A percentile compares a stretch with the other conserved stretches of the same genome.
Evolutionary conservation across 148 eudicot species (phyloP).

Genomic region (Vaccinium macrocarpon): DNA sequence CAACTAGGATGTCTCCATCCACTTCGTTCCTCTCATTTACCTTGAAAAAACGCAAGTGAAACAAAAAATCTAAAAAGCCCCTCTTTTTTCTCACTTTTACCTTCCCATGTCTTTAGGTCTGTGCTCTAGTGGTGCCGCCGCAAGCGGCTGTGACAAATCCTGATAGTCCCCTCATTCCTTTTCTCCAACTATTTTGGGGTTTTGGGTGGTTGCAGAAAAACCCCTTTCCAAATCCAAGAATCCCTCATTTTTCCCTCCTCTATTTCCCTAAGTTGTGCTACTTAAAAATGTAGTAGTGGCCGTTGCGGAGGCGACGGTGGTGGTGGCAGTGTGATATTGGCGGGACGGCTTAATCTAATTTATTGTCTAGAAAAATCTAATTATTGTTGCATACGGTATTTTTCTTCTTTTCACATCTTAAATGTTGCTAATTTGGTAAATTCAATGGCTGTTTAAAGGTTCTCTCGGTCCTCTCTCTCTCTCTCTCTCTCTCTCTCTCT

Average conservation of each 20-base stretch:
- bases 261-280: not conserved
- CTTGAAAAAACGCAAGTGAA: not conserved
- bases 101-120: not conserved
- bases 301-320: too few species aligned
- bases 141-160: not conserved
- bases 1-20: not conserved
- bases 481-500: not conserved
- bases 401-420: not conserved
- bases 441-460: not conserved
- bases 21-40: not conserved
- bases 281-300: slow-evolving; percentile 3
- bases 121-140: not conserved
- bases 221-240: not conserved
- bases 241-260: too few species aligned
- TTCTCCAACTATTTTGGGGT: not conserved
- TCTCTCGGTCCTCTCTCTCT: slow-evolving; percentile 11
- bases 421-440: slow-evolving; percentile 5
- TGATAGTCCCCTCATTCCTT: not conserved
- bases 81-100: not conserved
- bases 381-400: not conserved
- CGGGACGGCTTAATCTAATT: slow-evolving; percentile 53
- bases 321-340: slow-evolving; percentile 44
- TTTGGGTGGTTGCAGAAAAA: slow-evolving; percentile 5
- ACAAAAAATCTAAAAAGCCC: not conserved
- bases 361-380: slow-evolving; percentile 27